These are phyloP conservation scores for Myrica gale DNA, from an alignment of 306 rosid genomes.

Conservation along the genomic window DNA sequence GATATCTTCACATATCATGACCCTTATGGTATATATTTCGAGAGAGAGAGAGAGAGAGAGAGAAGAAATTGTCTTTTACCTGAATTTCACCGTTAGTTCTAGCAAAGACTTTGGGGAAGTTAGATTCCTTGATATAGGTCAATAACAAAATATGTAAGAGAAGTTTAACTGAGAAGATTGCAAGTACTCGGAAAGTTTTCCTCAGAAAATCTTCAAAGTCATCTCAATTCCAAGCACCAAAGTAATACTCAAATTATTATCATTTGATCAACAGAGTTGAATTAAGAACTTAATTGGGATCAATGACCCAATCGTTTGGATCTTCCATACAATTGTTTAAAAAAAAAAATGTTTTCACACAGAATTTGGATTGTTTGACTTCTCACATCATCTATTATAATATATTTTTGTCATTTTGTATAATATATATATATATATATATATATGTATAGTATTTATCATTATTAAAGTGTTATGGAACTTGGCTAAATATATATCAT, in stretches of 20 bases:
- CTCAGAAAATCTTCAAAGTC: not conserved
- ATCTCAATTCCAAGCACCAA: not conserved
- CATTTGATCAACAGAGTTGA: not conserved
- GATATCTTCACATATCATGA: too few relatives aligned
- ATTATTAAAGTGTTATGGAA: not conserved
- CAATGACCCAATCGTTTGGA: not conserved
- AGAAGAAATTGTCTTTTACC: slow-evolving; percentile 25
- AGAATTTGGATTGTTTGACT: slow-evolving; percentile 14
- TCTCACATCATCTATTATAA: slow-evolving; percentile 24
- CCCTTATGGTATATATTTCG: not conserved
- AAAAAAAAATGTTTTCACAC: not conserved
- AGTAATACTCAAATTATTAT: not conserved
- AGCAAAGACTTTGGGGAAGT: not conserved
- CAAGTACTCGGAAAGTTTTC: not conserved
- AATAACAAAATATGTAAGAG: not conserved
- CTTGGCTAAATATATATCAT: slow-evolving; percentile 16
- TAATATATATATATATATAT: too few relatives aligned
- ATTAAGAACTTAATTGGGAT: not conserved
- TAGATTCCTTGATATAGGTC: slow-evolving; percentile 22
- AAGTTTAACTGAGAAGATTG: not conserved
- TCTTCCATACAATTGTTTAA: not conserved
- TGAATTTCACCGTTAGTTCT: slow-evolving; percentile 1
- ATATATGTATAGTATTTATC: too few relatives aligned
- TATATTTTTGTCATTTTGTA: not conserved
- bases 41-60: slow-evolving; percentile 1